A percentile compares a stretch with the other conserved stretches of the same genome.
phyloP scores from a whole-genome alignment of 2,329 filamentous ascomycete species.

The Talaromyces albobiverticillius region DNA sequence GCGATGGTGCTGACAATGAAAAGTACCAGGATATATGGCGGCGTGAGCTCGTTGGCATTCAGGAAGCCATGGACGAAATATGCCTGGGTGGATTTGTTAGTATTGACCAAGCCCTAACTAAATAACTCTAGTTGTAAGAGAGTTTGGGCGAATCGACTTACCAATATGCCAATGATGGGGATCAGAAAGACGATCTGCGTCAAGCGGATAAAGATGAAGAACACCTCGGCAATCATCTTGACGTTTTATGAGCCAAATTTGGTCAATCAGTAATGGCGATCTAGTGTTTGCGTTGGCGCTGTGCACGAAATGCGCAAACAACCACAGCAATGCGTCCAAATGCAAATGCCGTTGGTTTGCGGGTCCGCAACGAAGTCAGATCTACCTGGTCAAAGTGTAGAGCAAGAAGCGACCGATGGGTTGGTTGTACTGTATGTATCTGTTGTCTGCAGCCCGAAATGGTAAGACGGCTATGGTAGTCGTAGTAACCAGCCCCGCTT shows the following conservation, averaged over 20 bases:
- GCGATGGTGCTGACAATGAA: conserved; percentile 64
- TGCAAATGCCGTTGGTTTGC: no score
- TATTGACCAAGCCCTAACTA: background rate
- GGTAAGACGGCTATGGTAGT: background rate
- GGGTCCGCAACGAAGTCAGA: no score
- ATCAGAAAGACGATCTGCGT: conserved; percentile 62
- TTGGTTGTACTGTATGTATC: no score
- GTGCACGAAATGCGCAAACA: background rate
- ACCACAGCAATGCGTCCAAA: no score
- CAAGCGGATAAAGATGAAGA: conserved; percentile 62
- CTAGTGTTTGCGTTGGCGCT: background rate
- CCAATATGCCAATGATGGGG: conserved; percentile 62
- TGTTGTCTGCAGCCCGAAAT: no score
- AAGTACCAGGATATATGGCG: conserved; percentile 59
- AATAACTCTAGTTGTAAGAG: conserved; percentile 3
- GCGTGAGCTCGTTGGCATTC: conserved; percentile 56
- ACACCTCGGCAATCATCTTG: conserved; percentile 53
- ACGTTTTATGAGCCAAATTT: background rate
- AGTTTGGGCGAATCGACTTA: no score
- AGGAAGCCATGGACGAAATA: conserved; percentile 63
- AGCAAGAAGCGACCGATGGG: no score
- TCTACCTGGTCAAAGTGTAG: no score
- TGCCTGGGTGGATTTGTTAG: conserved; percentile 32
- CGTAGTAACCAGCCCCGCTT: background rate
- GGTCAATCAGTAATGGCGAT: background rate